Percentiles rank a stretch among this genome's conserved stretches.
Evolutionary conservation across 2,329 filamentous ascomycete species (phyloP).

Genomic region (Thelonectria rubi): DNA sequence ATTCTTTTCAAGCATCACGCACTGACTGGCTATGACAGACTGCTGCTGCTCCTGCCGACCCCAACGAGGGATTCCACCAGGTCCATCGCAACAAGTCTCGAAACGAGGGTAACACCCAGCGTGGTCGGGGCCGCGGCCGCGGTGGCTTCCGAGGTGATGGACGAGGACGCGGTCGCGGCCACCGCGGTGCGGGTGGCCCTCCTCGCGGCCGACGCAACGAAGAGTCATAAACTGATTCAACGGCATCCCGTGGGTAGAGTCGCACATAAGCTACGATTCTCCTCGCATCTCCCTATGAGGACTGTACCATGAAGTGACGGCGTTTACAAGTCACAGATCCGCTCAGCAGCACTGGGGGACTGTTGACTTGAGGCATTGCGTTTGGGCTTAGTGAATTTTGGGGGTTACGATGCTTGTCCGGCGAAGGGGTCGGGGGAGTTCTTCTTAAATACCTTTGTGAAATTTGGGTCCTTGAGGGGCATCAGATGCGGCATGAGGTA

Average conservation of each 20-base stretch:
- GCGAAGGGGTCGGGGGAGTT: constrained; percentile 43
- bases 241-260: constrained; percentile 40
- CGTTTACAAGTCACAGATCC: constrained; percentile 47
- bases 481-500: constrained; percentile 32
- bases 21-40: constrained; percentile 36
- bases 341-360: constrained; percentile 40
- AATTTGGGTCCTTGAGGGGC: constrained; percentile 37
- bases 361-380: constrained; percentile 44
- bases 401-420: constrained; percentile 40
- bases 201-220: constrained; percentile 52
- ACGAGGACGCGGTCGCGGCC: constrained; percentile 54
- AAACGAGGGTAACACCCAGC: constrained; percentile 56
- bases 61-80: constrained; percentile 76
- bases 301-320: constrained; percentile 53
- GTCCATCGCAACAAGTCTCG: constrained; percentile 70
- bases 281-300: constrained; percentile 44
- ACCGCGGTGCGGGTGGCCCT: constrained; percentile 47
- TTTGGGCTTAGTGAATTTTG: constrained; percentile 43
- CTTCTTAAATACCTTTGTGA: constrained; percentile 41
- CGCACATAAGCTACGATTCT: constrained; percentile 40
- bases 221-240: constrained; percentile 48
- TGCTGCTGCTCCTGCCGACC: constrained; percentile 52
- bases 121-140: constrained; percentile 60
- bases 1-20: neutral
- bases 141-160: constrained; percentile 60